Conservation (phyloP, 2,329 filamentous ascomycete species). For the Cercospora nicotianae region DNA sequence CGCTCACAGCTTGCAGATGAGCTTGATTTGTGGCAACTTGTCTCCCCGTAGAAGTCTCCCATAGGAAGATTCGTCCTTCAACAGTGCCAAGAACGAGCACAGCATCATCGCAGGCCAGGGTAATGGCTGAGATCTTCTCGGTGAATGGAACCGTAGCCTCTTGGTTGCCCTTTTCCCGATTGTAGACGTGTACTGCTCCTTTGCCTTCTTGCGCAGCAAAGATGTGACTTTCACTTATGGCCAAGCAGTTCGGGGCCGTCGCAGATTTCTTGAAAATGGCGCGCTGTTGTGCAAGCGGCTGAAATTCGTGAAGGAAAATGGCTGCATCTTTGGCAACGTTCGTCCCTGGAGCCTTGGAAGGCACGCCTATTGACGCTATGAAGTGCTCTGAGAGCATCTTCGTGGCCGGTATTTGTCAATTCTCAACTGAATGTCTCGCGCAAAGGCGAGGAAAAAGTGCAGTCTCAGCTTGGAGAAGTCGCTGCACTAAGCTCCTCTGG, state of each 20-base stretch:
- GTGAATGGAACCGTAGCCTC: conserved; percentile 86
- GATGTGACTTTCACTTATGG: conserved; percentile 76
- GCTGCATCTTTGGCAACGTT: conserved; percentile 71
- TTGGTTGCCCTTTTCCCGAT: conserved; percentile 76
- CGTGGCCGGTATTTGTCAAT: background rate
- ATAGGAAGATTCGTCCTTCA: conserved; percentile 81
- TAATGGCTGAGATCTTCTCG: conserved; percentile 78
- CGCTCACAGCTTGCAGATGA: conserved; percentile 78
- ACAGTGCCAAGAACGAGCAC: conserved; percentile 78
- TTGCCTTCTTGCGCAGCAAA: conserved; percentile 92
- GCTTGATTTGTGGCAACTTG: conserved; percentile 73
- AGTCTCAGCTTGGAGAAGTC: background rate
- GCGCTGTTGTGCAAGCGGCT: conserved; percentile 73
- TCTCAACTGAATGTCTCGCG: background rate
- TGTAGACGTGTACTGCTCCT: conserved; percentile 91
- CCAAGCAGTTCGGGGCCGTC: conserved; percentile 73
- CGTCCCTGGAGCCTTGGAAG: conserved; percentile 47
- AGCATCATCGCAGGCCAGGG: conserved; percentile 64
- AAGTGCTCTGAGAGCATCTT: conserved; percentile 54
- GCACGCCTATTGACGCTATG: conserved; percentile 49
- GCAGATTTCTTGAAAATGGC: conserved; percentile 89
- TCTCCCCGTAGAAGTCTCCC: conserved; percentile 82
- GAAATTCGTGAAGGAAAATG: conserved; percentile 80
- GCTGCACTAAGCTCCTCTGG: background rate
- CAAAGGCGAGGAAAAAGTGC: conserved; percentile 3